Evolutionary conservation across 2,329 filamentous ascomycete genomes (phyloP).

Genomic region (Hawksworthiomyces lignivorus): DNA sequence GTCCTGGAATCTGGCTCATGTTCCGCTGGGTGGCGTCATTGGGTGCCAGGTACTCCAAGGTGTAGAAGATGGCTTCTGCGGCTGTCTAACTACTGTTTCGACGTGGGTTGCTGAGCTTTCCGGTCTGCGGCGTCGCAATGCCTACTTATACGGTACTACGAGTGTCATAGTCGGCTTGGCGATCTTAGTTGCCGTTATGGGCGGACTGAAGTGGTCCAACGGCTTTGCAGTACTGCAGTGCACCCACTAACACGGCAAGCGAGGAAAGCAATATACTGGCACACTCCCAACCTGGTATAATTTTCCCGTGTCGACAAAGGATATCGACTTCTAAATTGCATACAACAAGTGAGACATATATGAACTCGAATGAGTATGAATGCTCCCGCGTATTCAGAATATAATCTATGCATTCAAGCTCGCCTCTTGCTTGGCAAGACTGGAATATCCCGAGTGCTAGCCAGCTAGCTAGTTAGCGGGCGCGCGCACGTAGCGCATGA

Average conservation of each 20-base stretch:
- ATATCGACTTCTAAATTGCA: too few relatives aligned
- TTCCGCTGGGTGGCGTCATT: slow-evolving; percentile 42
- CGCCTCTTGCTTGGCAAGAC: too few relatives aligned
- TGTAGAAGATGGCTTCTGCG: slow-evolving; percentile 61
- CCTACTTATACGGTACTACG: slow-evolving; percentile 59
- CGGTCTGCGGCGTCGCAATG: slow-evolving; percentile 36
- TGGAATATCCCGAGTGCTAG: too few relatives aligned
- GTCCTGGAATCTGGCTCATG: slow-evolving; percentile 72
- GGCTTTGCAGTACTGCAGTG: slow-evolving; percentile 43
- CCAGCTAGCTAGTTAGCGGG: too few relatives aligned
- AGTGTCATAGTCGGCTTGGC: slow-evolving; percentile 55
- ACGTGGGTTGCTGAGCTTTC: slow-evolving; percentile 58
- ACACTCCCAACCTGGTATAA: too few relatives aligned
- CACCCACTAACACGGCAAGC: slow-evolving; percentile 18
- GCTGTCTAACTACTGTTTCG: slow-evolving; percentile 58
- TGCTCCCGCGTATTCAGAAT: too few relatives aligned
- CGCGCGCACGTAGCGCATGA: too few relatives aligned
- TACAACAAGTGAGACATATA: too few relatives aligned
- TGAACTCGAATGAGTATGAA: too few relatives aligned
- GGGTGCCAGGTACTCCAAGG: slow-evolving; percentile 58
- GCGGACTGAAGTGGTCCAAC: slow-evolving; percentile 62
- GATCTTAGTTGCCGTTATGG: slow-evolving; percentile 64
- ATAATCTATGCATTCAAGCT: too few relatives aligned
- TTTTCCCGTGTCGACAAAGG: too few relatives aligned
- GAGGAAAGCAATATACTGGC: too few relatives aligned